Conservation (phyloP, 2,329 filamentous ascomycete genomes). For the Xylariaceae sp. region DNA sequence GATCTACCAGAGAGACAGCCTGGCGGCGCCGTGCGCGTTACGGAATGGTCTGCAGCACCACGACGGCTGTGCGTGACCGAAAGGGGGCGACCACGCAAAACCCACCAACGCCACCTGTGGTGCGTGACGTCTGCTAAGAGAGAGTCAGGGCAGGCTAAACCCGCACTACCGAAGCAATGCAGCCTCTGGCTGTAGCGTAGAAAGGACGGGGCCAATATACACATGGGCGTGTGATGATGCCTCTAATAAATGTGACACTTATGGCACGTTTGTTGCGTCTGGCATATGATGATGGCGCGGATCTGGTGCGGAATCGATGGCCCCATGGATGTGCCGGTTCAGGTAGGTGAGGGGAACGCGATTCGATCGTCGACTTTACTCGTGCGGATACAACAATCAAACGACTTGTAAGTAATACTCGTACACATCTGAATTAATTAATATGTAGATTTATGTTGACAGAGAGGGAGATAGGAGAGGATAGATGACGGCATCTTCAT, state of each 20-base stretch:
- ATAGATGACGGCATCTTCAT: neutral
- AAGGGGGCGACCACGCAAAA: neutral
- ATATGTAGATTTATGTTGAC: neutral
- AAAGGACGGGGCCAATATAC: neutral
- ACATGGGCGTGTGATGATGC: neutral
- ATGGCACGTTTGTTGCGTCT: too few species aligned
- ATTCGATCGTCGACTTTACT: neutral
- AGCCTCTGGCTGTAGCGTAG: neutral
- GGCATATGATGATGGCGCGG: neutral
- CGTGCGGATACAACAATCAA: neutral
- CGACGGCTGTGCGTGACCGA: neutral
- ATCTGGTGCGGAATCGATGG: neutral
- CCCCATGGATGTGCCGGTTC: neutral
- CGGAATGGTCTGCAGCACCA: neutral
- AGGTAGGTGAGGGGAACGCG: neutral
- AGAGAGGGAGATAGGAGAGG: neutral
- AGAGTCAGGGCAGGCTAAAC: neutral
- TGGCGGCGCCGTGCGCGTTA: neutral
- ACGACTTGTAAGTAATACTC: neutral
- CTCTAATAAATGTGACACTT: neutral
- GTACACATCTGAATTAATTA: too few species aligned
- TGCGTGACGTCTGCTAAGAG: neutral
- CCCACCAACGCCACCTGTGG: neutral
- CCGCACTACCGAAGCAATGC: neutral
- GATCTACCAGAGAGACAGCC: neutral